Percentiles rank a stretch among this genome's conserved stretches.
Conservation (phyloP, 768 basidiomycete species). For the Dictyophora rubrovolvata region DNA sequence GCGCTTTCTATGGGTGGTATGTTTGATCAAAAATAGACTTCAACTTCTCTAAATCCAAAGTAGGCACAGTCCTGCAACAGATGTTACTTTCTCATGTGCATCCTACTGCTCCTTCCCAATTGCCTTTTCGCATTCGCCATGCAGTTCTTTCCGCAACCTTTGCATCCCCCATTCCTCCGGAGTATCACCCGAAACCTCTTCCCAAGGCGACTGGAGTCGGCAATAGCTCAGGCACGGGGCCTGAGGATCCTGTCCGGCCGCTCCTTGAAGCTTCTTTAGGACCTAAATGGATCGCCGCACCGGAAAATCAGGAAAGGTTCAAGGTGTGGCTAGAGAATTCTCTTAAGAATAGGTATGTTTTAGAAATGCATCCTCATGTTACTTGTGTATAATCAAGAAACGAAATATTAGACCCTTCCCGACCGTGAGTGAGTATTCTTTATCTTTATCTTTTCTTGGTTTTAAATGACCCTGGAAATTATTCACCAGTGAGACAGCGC, state of each 20-base stretch:
- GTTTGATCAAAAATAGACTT: background rate
- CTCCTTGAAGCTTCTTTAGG: conserved; percentile 25
- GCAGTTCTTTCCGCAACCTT: conserved; percentile 29
- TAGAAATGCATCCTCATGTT: background rate
- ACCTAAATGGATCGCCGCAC: conserved; percentile 25
- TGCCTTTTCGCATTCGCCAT: conserved; percentile 33
- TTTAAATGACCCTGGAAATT: background rate
- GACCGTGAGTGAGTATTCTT: background rate
- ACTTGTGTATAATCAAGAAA: too few relatives aligned
- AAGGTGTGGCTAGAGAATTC: conserved; percentile 19
- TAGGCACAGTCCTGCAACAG: conserved; percentile 36
- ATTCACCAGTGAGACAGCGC: conserved; percentile 1
- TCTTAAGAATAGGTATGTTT: conserved; percentile 17
- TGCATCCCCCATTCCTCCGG: conserved; percentile 20
- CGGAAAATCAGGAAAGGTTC: conserved; percentile 19
- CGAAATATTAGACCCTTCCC: background rate
- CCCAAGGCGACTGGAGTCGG: too few relatives aligned
- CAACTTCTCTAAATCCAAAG: background rate
- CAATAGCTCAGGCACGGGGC: too few relatives aligned
- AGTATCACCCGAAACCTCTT: conserved; percentile 17
- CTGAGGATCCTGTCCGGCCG: conserved; percentile 15
- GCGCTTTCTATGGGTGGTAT: conserved; percentile 45
- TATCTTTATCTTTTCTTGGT: background rate
- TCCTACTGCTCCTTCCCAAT: conserved; percentile 21
- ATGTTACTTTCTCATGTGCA: conserved; percentile 35